phyloP scores from a whole-genome alignment of 2,329 filamentous ascomycete species.

The Penicillium hordei region DNA sequence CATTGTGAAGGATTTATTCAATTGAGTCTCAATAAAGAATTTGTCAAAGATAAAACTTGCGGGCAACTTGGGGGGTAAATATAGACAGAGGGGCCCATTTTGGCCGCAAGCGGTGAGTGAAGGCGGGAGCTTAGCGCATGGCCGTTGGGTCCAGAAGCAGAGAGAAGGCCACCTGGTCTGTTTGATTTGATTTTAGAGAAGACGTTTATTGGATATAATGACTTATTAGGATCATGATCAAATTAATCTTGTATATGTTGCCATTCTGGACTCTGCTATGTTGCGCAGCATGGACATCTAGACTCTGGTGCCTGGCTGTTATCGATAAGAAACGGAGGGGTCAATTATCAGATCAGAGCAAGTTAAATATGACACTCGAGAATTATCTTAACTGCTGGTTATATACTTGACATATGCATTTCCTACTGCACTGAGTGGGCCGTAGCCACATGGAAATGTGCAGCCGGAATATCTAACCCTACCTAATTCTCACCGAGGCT shows the following conservation, averaged over 20 bases:
- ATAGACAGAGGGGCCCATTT: constrained; percentile 20
- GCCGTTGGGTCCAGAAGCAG: constrained; percentile 10
- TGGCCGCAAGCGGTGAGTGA: constrained; percentile 33
- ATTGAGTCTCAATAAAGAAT: constrained; percentile 3
- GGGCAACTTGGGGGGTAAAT: constrained; percentile 17
- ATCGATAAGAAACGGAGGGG: constrained; percentile 30
- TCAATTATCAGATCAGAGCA: neutral
- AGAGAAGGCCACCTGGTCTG: constrained; percentile 13
- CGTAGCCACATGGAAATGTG: neutral
- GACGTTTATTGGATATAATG: neutral
- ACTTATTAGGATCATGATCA: neutral
- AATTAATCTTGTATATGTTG: too few relatives aligned
- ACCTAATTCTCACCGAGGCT: neutral
- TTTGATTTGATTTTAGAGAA: neutral
- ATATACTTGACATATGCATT: neutral
- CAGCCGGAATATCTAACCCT: neutral
- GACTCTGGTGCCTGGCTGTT: constrained; percentile 13
- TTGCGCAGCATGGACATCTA: neutral
- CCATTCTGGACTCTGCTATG: too few relatives aligned
- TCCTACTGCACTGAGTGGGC: too few relatives aligned
- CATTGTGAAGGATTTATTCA: constrained; percentile 14
- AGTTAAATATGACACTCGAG: neutral
- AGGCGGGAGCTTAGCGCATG: constrained; percentile 18
- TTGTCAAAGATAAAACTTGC: constrained; percentile 10
- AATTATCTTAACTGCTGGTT: neutral